Base-by-base conservation (phyloP, 2,329 filamentous ascomycete genomes). In the Sporothrix dimorphospora region DNA sequence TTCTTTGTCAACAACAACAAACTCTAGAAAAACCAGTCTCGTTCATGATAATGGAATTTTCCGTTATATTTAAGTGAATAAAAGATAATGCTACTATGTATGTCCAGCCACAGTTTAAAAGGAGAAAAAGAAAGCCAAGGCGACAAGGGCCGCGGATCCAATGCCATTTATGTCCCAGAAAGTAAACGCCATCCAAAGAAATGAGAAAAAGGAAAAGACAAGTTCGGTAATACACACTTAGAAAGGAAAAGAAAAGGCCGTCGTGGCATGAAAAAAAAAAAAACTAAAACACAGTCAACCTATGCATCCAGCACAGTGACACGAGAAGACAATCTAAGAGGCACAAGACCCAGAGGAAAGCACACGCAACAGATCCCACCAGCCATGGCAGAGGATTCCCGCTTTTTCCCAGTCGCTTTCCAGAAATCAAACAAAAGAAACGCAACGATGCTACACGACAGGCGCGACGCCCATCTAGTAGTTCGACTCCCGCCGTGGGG, bases 401-500 rank as follows among this genome's bases (percentile, higher is more conserved):
- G 57, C 57, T 24, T 63, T 63, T 63, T 12, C 30, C 21, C 21
- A 21, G 21, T 59, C 53, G 67, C 21, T 69, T 57, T 38, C 24
- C 16, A 49, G 8, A 45, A 34, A 59, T 30, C 40, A 53, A 27
- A 42, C n/a, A 34, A 42, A 30, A 45, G 9, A 45, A 38, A 51
- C 24, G n/a, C 27, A 47, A 19, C 57, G 21, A 2, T 16, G 12
- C 45, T 55, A 34, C 19, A 42, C 34, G 11, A 24, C 14, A 16
- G 30, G 19, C 30, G 16, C 55, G 16, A 9, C 45, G 8, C 7
- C 11, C 27, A 27, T n/a, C 24, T 67, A 67, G 61, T 59, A 71
- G 70, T 68, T 47, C 6, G 47, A 19, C 47, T 70, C 72, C 19
- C 72, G 72, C 16, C 72, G 72, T 11, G 71, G 71, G 19, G 80